A percentile compares a stretch with the other conserved stretches of the same genome.
phyloP scores from a whole-genome alignment of 1,284 basidiomycete species.

The Heterobasidion occidentale region DNA sequence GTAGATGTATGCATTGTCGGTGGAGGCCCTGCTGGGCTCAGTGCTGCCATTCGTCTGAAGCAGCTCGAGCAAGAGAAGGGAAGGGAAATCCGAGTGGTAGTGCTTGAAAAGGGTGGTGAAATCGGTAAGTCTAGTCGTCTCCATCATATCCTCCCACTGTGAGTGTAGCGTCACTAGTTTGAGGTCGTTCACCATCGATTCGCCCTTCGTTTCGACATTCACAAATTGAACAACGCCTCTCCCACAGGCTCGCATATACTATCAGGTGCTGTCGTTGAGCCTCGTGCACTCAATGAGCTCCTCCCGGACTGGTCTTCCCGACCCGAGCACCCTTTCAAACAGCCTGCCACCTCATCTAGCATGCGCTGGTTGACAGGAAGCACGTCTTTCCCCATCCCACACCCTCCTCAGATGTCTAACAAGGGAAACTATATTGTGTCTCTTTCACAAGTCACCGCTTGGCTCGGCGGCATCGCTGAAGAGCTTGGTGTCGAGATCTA shows the following conservation, averaged over 20 bases:
- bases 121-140: slow-evolving; percentile 54
- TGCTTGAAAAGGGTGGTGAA: slow-evolving; percentile 93
- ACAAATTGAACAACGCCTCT: not conserved
- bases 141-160: not conserved
- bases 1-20: slow-evolving; percentile 98
- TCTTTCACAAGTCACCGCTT: slow-evolving; percentile 82
- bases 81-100: slow-evolving; percentile 83
- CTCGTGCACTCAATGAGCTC: slow-evolving; percentile 86
- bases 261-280: slow-evolving; percentile 94
- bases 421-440: slow-evolving; percentile 93
- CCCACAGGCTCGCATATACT: slow-evolving; percentile 84
- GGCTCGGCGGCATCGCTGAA: slow-evolving; percentile 88
- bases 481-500: slow-evolving; percentile 94
- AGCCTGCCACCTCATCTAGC: slow-evolving; percentile 70
- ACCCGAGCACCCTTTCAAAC: slow-evolving; percentile 60
- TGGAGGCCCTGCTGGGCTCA: slow-evolving; percentile 90
- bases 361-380: slow-evolving; percentile 87
- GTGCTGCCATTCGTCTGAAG: slow-evolving; percentile 94
- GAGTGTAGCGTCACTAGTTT: not conserved
- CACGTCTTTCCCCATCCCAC: slow-evolving; percentile 79
- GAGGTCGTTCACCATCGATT: not conserved
- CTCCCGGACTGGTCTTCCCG: slow-evolving; percentile 78
- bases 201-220: not conserved
- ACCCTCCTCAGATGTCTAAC: slow-evolving; percentile 97
- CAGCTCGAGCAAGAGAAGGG: slow-evolving; percentile 82